These are phyloP conservation scores for Albophoma yamanashiensis DNA, from an alignment of 2,329 filamentous ascomycete genomes.

Conservation along the genomic window DNA sequence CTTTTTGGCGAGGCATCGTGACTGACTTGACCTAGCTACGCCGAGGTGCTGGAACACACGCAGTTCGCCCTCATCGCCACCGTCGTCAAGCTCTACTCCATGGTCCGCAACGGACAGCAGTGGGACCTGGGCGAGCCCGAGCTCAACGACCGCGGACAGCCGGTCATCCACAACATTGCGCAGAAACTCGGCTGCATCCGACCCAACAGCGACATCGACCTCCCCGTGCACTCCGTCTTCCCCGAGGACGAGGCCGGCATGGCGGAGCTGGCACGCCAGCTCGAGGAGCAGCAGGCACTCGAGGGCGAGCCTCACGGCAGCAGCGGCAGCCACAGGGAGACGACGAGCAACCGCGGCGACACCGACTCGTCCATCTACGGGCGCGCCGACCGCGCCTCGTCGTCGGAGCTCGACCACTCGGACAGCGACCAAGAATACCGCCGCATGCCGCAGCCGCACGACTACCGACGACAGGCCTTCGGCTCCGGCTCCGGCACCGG, in stretches of 20 bases:
- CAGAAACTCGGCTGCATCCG: slow-evolving; percentile 54
- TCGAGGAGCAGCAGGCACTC: slow-evolving; percentile 31
- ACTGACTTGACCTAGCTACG: slow-evolving; percentile 34
- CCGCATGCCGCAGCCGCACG: slow-evolving; percentile 9
- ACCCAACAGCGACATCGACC: slow-evolving; percentile 48
- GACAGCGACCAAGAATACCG: slow-evolving; percentile 33
- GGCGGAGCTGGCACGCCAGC: slow-evolving; percentile 42
- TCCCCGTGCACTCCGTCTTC: slow-evolving; percentile 47
- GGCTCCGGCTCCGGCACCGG: slow-evolving; percentile 17
- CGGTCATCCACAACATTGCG: slow-evolving; percentile 55
- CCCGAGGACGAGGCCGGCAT: slow-evolving; percentile 51
- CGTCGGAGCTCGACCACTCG: slow-evolving; percentile 44
- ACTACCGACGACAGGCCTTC: slow-evolving; percentile 40
- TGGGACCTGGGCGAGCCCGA: slow-evolving; percentile 56
- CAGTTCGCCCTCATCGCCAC: slow-evolving; percentile 54
- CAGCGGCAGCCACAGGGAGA: slow-evolving; percentile 23
- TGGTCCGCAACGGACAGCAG: slow-evolving; percentile 46
- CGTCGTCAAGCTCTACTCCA: slow-evolving; percentile 54
- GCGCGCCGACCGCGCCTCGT: slow-evolving; percentile 34
- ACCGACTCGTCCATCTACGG: slow-evolving; percentile 3
- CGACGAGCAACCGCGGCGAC: slow-evolving; percentile 8
- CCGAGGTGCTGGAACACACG: slow-evolving; percentile 54
- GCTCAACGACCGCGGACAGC: slow-evolving; percentile 51
- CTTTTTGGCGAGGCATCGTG: not conserved
- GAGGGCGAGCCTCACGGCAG: slow-evolving; percentile 12